Conservation (phyloP, 805 yeast genomes). For the Lachancea meyersii region DNA sequence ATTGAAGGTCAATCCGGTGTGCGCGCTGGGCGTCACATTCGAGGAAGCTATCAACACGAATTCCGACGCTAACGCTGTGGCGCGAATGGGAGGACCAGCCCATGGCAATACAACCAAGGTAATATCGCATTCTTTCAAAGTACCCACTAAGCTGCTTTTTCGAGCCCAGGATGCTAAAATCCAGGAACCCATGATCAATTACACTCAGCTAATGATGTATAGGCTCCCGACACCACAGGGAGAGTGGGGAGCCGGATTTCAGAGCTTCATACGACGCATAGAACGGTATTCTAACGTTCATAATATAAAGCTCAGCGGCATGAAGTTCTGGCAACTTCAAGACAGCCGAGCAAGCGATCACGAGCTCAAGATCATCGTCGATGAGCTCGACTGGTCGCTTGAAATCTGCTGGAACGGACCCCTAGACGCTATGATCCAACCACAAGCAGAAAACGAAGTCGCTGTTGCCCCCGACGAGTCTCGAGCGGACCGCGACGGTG, state of each 20-base stretch:
- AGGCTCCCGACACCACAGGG: conserved; percentile 32
- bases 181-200: conserved; percentile 57
- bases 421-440: conserved; percentile 18
- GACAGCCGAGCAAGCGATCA: conserved; percentile 9
- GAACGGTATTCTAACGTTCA: conserved; percentile 59
- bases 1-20: conserved; percentile 19
- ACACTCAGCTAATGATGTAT: conserved; percentile 51
- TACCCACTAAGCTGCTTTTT: conserved; percentile 63
- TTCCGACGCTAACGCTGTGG: conserved; percentile 9
- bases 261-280: conserved; percentile 49
- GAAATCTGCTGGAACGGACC: conserved; percentile 34
- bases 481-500: not conserved
- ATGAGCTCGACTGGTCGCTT: conserved; percentile 31
- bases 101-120: conserved; percentile 24
- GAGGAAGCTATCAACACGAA: conserved; percentile 24
- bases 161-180: conserved; percentile 46
- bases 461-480: not conserved
- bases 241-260: conserved; percentile 39
- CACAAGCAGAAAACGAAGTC: conserved; percentile 6
- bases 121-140: conserved; percentile 58
- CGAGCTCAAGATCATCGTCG: conserved; percentile 21
- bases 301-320: conserved; percentile 43
- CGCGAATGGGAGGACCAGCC: conserved; percentile 2
- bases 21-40: conserved; percentile 27
- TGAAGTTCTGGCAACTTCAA: conserved; percentile 7